Evolutionary conservation across 805 yeast genomes (phyloP), one percentile per base, ranked within the genome.

Genomic region (Candida michaelii): DNA sequence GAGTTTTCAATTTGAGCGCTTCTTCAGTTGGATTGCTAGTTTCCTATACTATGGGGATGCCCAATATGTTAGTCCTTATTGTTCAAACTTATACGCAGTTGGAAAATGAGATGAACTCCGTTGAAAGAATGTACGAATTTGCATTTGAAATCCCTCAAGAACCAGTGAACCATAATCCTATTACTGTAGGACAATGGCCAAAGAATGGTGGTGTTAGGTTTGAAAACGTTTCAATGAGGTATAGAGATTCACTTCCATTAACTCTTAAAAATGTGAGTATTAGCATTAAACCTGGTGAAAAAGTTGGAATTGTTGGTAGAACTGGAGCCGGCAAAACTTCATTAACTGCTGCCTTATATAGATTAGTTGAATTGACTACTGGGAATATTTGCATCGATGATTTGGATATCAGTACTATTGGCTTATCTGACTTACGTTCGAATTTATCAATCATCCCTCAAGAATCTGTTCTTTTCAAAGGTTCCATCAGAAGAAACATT

Each of bases 301-400:
- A 82, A 56, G 74, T 88, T 50, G 96, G 95, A 35, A 82, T 88
- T 43, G 84, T 90, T 66, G 96, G 96, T 33, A 75, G 96, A 58
- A 88, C 96, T 0, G 96, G 96, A 53, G 95, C 95, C 2, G 96
- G 96, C 33, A 82, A 82, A 61, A 67, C 83, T 1, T 74, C 86
- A 3, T 76, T 82, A 36, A 80, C 80, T 77, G 71, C 79, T 11
- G 83, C 83, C 0, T 58, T 82, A 41, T 82, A 71, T 56, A 65
- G 87, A 50, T 55, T 82, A 36, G 63, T 70, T n/a, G 86, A 81
- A 59, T 56, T 79, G 33, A 61, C 64, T 16, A 36, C 50, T 1
- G 86, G 88, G 3, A 44, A 47, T 11, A 76, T 82, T 24, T 39
- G 42, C 14, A 79, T 82, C 51, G 87, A 82, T 56, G 83, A 73